phyloP scores from a whole-genome alignment of 148 eudicot species.

The Dysphania ambrosioides region DNA sequence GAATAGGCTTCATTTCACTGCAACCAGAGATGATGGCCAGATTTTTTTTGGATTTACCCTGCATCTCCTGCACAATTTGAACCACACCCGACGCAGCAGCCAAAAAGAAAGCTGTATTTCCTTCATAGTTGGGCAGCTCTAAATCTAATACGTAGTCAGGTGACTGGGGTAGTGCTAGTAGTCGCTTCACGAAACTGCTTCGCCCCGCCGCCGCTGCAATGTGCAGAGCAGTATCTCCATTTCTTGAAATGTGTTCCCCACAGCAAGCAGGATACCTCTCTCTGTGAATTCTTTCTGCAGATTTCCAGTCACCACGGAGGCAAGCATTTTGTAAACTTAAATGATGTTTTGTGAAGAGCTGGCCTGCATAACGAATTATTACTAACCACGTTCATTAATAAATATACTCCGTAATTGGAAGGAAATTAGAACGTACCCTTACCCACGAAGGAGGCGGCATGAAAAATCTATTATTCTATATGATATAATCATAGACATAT shows the following conservation, averaged over 20 bases:
- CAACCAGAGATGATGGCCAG: neutral
- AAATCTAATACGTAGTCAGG: too few species aligned
- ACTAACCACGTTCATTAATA: too few species aligned
- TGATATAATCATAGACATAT: too few species aligned
- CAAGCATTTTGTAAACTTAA: too few species aligned
- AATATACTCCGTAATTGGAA: too few species aligned
- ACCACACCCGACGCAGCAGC: constrained; percentile 20
- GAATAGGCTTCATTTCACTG: neutral
- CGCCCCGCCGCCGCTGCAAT: constrained; percentile 5
- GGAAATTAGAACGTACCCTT: too few species aligned
- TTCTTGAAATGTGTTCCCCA: neutral
- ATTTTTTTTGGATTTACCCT: neutral
- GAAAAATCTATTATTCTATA: too few species aligned
- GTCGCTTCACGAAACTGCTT: neutral
- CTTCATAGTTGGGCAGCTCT: neutral
- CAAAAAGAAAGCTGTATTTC: constrained; percentile 10
- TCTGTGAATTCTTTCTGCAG: neutral
- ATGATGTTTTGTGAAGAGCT: too few species aligned
- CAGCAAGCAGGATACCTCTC: neutral
- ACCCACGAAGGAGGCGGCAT: too few species aligned
- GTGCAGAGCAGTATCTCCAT: constrained; percentile 14
- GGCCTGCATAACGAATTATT: too few species aligned
- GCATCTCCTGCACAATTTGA: constrained; percentile 5
- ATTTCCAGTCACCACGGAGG: constrained; percentile 13
- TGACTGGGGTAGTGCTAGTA: neutral